A percentile compares a stretch with the other conserved stretches of the same genome.
Conservation (phyloP, 352 stramenopile genomes). For the Pythium brassicae region DNA sequence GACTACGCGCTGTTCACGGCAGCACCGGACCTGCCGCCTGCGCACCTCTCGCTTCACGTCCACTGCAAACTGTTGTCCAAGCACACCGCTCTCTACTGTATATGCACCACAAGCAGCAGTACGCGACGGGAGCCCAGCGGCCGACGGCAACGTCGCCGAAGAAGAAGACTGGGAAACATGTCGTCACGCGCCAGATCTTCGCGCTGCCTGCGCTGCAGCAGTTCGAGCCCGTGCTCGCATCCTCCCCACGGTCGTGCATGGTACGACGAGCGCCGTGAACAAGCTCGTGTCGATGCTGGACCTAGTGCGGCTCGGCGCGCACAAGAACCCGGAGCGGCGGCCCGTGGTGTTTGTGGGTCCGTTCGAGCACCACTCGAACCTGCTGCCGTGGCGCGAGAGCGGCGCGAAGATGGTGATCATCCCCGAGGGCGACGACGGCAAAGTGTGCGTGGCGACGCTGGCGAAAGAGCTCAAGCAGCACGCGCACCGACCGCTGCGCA, state of each 20-base stretch:
- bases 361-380: slow-evolving; percentile 97
- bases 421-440: slow-evolving; percentile 36
- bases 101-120: too few species aligned
- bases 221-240: slow-evolving; percentile 53
- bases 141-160: slow-evolving; percentile 23
- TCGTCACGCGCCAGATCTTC: slow-evolving; percentile 35
- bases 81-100: not conserved
- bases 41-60: too few species aligned
- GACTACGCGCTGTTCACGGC: slow-evolving; percentile 94
- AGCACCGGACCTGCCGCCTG: too few species aligned
- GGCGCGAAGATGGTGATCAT: slow-evolving; percentile 81
- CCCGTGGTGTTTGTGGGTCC: slow-evolving; percentile 91
- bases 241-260: slow-evolving; percentile 31
- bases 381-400: slow-evolving; percentile 96
- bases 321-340: slow-evolving; percentile 22
- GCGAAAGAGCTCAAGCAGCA: slow-evolving; percentile 43
- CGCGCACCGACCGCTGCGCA: slow-evolving; percentile 48
- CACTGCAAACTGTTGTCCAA: too few species aligned
- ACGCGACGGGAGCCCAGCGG: not conserved
- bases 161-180: slow-evolving; percentile 29
- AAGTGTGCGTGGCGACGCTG: slow-evolving; percentile 61
- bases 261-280: slow-evolving; percentile 77
- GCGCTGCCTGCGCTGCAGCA: slow-evolving; percentile 55
- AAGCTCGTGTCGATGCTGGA: slow-evolving; percentile 75
- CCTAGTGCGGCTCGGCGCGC: slow-evolving; percentile 18